Conservation (phyloP, 768 basidiomycete genomes). For the Punctularia strigosozonata region DNA sequence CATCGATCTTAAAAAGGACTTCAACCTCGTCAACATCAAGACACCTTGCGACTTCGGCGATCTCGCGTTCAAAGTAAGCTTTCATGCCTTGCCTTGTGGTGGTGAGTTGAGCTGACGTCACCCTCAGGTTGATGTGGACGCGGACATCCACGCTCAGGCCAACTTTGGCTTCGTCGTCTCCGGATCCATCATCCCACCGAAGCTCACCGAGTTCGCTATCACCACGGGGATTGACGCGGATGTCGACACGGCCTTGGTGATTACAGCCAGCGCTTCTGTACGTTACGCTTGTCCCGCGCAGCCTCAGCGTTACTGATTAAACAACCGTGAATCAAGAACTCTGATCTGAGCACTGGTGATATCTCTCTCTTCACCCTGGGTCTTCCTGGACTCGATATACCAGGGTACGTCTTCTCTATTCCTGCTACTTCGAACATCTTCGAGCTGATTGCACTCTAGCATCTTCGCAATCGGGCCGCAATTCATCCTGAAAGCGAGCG, state of each 20-base stretch:
- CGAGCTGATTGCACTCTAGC: conserved; percentile 14
- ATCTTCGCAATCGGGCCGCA: conserved; percentile 36
- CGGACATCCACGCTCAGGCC: conserved; percentile 21
- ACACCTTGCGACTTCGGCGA: too few relatives aligned
- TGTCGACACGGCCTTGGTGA: conserved; percentile 25
- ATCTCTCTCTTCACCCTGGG: conserved; percentile 28
- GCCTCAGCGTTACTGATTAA: not conserved
- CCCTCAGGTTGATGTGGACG: conserved; percentile 14
- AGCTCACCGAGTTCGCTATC: conserved; percentile 6
- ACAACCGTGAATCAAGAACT: too few relatives aligned
- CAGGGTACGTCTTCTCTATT: conserved; percentile 21
- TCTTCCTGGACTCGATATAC: conserved; percentile 37
- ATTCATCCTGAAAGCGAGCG: conserved; percentile 27
- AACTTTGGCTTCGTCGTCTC: conserved; percentile 26
- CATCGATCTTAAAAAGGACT: too few relatives aligned
- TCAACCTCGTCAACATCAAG: too few relatives aligned
- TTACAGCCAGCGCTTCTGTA: conserved; percentile 27
- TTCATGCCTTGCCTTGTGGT: too few relatives aligned
- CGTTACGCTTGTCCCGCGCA: conserved; percentile 1
- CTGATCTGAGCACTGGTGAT: too few relatives aligned
- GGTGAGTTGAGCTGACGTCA: too few relatives aligned
- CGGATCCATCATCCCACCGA: conserved; percentile 31
- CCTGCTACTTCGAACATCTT: not conserved
- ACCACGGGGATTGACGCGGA: conserved; percentile 23
- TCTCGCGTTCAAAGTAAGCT: too few relatives aligned